Conservation (phyloP, 2,329 filamentous ascomycete species). For the Aspergillus spinulosporus region DNA sequence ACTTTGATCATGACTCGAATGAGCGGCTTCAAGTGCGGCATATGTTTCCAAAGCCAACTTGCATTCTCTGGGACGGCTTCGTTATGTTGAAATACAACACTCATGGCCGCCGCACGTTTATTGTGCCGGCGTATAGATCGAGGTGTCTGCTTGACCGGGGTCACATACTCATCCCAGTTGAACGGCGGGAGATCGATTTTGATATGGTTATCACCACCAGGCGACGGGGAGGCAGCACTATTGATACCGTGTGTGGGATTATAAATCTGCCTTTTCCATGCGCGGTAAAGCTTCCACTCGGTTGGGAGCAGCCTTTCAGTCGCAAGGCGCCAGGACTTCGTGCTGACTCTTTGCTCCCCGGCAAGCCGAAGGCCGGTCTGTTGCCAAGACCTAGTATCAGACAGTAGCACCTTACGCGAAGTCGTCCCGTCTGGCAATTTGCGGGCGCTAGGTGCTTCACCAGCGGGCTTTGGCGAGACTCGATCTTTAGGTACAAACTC, state of each 20-base stretch:
- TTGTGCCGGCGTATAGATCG: neutral
- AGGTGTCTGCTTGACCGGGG: conserved; percentile 10
- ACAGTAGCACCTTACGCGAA: too few species aligned
- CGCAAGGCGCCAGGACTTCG: too few species aligned
- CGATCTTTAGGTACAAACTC: too few species aligned
- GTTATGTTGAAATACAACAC: conserved; percentile 22
- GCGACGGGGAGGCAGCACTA: neutral
- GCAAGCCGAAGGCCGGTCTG: too few species aligned
- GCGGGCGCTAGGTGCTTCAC: too few species aligned
- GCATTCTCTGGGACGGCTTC: conserved; percentile 29
- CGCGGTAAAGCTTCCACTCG: too few species aligned
- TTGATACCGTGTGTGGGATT: neutral
- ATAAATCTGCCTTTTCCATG: neutral
- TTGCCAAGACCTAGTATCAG: too few species aligned
- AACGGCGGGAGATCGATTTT: conserved; percentile 4
- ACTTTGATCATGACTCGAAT: conserved; percentile 28
- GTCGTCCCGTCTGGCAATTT: too few species aligned
- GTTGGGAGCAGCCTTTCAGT: too few species aligned
- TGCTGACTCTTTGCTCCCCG: too few species aligned
- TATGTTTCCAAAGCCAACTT: conserved; percentile 24
- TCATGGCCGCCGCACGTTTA: conserved; percentile 25
- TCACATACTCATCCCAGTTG: conserved; percentile 21
- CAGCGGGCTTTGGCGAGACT: too few species aligned
- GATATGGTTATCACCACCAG: neutral
- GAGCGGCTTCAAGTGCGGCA: conserved; percentile 24